Evolutionary conservation across 140 eudicot species (phyloP).

Genomic region (Ambrosia hybrid): DNA sequence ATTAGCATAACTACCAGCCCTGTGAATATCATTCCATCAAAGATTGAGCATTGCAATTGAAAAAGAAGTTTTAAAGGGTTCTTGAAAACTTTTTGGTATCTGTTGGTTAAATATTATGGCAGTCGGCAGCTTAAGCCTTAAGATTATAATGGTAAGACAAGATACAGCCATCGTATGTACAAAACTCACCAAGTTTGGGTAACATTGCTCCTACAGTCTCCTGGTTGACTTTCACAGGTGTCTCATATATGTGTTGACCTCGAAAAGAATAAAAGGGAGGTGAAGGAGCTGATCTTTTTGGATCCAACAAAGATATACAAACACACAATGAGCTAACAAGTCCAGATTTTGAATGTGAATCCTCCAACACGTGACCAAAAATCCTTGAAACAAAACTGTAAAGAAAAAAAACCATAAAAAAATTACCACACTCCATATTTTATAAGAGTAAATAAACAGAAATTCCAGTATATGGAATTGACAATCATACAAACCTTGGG

Average conservation of each 20-base stretch:
- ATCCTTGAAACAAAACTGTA: slow-evolving; percentile 82
- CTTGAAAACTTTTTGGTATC: no score
- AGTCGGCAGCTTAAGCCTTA: no score
- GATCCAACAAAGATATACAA: slow-evolving; percentile 89
- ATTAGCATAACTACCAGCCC: slow-evolving; percentile 10
- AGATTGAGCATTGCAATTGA: no score
- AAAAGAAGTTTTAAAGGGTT: no score
- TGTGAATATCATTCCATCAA: slow-evolving; percentile 1
- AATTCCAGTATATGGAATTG: background rate
- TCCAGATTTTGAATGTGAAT: slow-evolving; percentile 78
- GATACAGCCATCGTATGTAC: background rate
- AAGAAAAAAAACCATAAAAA: background rate
- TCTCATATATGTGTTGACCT: slow-evolving; percentile 74
- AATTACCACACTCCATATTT: background rate
- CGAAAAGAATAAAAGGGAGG: slow-evolving; percentile 67
- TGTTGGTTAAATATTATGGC: no score
- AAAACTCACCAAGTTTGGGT: slow-evolving; percentile 76
- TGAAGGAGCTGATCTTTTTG: slow-evolving; percentile 76
- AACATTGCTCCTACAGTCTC: slow-evolving; percentile 93
- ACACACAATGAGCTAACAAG: slow-evolving; percentile 85
- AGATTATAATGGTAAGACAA: no score
- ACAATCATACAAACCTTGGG: slow-evolving; percentile 71
- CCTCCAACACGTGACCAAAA: slow-evolving; percentile 84
- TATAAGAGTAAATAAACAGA: background rate
- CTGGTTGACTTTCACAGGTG: slow-evolving; percentile 68